Evolutionary conservation across 2,329 filamentous ascomycete genomes (phyloP).

Genomic region (Cladorrhinum sp.): DNA sequence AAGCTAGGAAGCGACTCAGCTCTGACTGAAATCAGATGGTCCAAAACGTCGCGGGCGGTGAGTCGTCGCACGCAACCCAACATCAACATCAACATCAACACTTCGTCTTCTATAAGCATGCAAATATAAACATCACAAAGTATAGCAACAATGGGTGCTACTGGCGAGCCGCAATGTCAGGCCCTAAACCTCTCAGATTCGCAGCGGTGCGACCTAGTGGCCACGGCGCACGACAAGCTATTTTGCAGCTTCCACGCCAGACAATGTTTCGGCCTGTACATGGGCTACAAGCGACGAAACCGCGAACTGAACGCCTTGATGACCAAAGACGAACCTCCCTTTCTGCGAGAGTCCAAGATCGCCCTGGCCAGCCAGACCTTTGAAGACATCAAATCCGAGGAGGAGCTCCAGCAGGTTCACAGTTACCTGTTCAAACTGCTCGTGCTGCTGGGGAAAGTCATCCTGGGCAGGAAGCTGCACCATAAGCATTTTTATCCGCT

Average conservation of each 20-base stretch:
- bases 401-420: conserved; percentile 38
- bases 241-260: conserved; percentile 42
- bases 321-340: conserved; percentile 34
- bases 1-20: too few relatives aligned
- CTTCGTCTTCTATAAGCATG: too few relatives aligned
- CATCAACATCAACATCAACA: background rate
- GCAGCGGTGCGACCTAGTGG: conserved; percentile 31
- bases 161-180: conserved; percentile 23
- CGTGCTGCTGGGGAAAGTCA: conserved; percentile 27
- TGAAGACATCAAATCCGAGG: conserved; percentile 36
- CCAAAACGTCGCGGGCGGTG: too few relatives aligned
- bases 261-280: conserved; percentile 45
- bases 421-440: conserved; percentile 38
- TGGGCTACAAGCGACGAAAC: conserved; percentile 48
- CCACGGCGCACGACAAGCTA: conserved; percentile 40
- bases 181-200: conserved; percentile 38
- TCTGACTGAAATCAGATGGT: too few relatives aligned
- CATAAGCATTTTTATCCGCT: conserved; percentile 33
- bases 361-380: conserved; percentile 41
- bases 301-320: conserved; percentile 39
- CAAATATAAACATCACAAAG: background rate
- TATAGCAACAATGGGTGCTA: too few relatives aligned
- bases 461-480: conserved; percentile 21
- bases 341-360: conserved; percentile 34
- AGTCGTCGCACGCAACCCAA: background rate